A percentile compares a stretch with the other conserved stretches of the same genome.
These are phyloP conservation scores for Chaetomiaceae sp. DNA, from an alignment of 2,329 filamentous ascomycete species.

Conservation along the genomic window DNA sequence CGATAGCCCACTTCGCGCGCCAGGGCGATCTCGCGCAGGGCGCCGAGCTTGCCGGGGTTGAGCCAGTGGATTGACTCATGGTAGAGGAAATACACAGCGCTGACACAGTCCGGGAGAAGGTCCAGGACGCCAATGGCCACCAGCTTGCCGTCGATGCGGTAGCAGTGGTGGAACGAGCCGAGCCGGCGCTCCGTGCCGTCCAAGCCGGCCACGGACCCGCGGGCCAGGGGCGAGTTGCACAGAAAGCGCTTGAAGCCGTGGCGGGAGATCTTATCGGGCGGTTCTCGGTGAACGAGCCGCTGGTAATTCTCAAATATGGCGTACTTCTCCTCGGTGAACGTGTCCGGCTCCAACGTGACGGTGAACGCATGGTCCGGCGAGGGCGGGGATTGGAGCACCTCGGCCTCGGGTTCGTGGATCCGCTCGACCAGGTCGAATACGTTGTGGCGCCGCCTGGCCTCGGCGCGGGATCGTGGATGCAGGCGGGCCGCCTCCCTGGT, in stretches of 20 bases:
- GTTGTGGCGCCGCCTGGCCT: constrained; percentile 55
- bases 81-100: constrained; percentile 79
- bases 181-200: constrained; percentile 50
- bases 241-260: constrained; percentile 65
- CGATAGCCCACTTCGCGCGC: constrained; percentile 62
- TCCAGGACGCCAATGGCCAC: constrained; percentile 74
- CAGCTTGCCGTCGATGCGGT: constrained; percentile 67
- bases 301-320: constrained; percentile 70
- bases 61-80: constrained; percentile 65
- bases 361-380: constrained; percentile 61
- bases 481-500: constrained; percentile 55
- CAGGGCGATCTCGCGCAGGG: constrained; percentile 65
- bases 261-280: constrained; percentile 50
- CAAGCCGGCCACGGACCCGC: constrained; percentile 35
- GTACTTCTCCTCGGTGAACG: constrained; percentile 72
- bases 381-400: constrained; percentile 49
- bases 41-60: constrained; percentile 69
- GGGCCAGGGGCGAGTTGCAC: constrained; percentile 61
- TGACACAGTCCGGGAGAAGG: constrained; percentile 68
- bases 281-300: constrained; percentile 63
- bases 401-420: constrained; percentile 62
- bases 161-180: constrained; percentile 77
- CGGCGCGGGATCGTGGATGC: constrained; percentile 62
- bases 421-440: constrained; percentile 61
- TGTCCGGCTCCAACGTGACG: constrained; percentile 63